These are phyloP conservation scores for Fusarium sp. DNA, from an alignment of 2,329 filamentous ascomycete genomes.

Conservation along the genomic window DNA sequence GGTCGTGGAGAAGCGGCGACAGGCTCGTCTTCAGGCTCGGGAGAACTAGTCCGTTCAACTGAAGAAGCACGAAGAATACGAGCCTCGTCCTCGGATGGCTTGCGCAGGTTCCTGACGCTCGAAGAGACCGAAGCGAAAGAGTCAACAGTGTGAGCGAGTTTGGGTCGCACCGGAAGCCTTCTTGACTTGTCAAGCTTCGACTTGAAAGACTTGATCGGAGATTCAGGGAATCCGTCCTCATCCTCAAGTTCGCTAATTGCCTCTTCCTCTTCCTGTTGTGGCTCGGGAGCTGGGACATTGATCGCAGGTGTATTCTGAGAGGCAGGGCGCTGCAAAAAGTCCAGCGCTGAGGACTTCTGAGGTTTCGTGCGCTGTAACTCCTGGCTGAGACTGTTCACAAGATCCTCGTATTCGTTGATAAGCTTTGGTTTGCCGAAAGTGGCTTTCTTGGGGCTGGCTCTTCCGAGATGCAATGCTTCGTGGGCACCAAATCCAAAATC, in stretches of 20 bases:
- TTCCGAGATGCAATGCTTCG: slow-evolving; percentile 60
- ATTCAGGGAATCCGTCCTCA: slow-evolving; percentile 47
- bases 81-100: slow-evolving; percentile 36
- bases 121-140: slow-evolving; percentile 41
- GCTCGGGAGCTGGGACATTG: slow-evolving; percentile 5
- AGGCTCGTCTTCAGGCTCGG: slow-evolving; percentile 38
- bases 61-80: slow-evolving; percentile 37
- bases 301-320: not conserved
- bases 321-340: slow-evolving; percentile 42
- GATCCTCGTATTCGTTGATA: slow-evolving; percentile 57
- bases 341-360: slow-evolving; percentile 25
- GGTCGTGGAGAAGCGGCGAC: slow-evolving; percentile 27
- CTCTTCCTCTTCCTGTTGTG: slow-evolving; percentile 47
- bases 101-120: slow-evolving; percentile 34
- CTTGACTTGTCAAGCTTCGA: slow-evolving; percentile 33
- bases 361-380: slow-evolving; percentile 54
- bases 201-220: slow-evolving; percentile 45
- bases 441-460: slow-evolving; percentile 47
- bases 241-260: slow-evolving; percentile 65
- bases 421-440: slow-evolving; percentile 43
- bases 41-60: slow-evolving; percentile 35
- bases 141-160: slow-evolving; percentile 41
- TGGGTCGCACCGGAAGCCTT: slow-evolving; percentile 46
- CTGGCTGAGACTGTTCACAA: slow-evolving; percentile 58
- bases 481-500: slow-evolving; percentile 68